Conservation (phyloP, 2,329 filamentous ascomycete genomes). For the Ambrosiella xylebori region DNA sequence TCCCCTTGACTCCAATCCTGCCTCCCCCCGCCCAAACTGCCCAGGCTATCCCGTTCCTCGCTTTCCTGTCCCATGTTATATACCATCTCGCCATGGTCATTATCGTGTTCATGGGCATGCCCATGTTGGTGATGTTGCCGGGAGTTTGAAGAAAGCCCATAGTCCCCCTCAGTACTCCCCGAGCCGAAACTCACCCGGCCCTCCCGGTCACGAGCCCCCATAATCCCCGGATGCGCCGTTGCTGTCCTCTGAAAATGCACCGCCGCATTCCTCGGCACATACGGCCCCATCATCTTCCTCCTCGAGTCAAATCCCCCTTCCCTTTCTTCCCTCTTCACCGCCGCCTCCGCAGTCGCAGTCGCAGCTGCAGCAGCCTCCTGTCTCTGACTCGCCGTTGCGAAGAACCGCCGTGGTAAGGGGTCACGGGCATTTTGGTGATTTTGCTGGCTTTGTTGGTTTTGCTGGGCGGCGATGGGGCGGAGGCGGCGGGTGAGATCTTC, state of each 20-base stretch:
- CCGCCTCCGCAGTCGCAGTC: background rate
- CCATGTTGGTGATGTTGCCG: background rate
- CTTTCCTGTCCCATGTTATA: background rate
- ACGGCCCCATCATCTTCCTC: slow-evolving; percentile 15
- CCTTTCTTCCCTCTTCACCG: slow-evolving; percentile 1
- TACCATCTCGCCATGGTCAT: slow-evolving; percentile 1
- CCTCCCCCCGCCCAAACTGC: slow-evolving; percentile 20
- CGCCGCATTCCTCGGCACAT: slow-evolving; percentile 37
- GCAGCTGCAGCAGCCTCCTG: slow-evolving; percentile 14
- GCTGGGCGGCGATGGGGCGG: slow-evolving; percentile 31
- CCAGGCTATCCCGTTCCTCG: slow-evolving; percentile 11
- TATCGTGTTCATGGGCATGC: too few relatives aligned
- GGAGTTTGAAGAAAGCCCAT: too few relatives aligned
- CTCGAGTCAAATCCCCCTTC: background rate
- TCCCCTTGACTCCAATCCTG: slow-evolving; percentile 45
- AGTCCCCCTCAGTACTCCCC: background rate
- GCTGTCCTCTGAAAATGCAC: slow-evolving; percentile 37
- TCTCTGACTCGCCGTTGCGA: background rate
- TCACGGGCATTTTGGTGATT: background rate
- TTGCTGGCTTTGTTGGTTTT: slow-evolving; percentile 23
- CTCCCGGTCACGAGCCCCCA: background rate
- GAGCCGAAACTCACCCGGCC: background rate
- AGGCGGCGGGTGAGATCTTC: slow-evolving; percentile 38
- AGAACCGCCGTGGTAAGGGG: slow-evolving; percentile 8
- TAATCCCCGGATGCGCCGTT: slow-evolving; percentile 22